These are phyloP conservation scores for Oropetium thomaeum DNA, from an alignment of 176 grass and related monocot species.

Conservation along the genomic window DNA sequence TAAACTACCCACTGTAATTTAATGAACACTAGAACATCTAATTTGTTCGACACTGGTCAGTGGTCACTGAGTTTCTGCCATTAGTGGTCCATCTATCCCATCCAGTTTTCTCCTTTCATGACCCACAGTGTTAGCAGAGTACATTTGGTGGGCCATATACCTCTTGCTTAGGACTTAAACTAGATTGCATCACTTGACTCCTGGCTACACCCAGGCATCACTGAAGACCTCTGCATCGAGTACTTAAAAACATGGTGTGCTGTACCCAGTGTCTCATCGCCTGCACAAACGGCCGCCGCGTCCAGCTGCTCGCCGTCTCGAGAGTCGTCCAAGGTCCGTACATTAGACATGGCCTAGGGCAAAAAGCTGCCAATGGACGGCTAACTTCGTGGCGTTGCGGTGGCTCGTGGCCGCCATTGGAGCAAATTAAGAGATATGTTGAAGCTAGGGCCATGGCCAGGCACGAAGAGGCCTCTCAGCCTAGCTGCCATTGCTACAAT, in stretches of 20 bases:
- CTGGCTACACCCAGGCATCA: background rate
- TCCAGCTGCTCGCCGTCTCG: background rate
- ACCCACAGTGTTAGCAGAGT: background rate
- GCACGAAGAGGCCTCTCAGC: background rate
- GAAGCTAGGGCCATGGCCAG: background rate
- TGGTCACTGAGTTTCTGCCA: background rate
- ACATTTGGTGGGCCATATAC: background rate
- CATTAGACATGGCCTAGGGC: background rate
- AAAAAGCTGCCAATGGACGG: constrained; percentile 41
- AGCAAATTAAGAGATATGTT: background rate
- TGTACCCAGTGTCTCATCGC: background rate
- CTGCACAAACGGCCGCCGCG: constrained; percentile 5
- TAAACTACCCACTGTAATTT: background rate
- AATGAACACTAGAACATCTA: background rate
- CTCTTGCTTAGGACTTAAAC: background rate
- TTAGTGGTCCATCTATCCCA: background rate
- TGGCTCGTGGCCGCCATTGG: constrained; percentile 21
- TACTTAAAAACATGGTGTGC: background rate
- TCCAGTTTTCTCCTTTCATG: background rate
- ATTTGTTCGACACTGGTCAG: background rate
- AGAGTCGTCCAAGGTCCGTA: background rate
- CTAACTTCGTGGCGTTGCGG: background rate
- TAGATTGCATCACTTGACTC: background rate
- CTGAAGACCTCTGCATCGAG: background rate
- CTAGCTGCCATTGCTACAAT: constrained; percentile 18